These are phyloP conservation scores for Prunus yedoensis DNA, from an alignment of 331 rosid genomes.

Conservation along the genomic window DNA sequence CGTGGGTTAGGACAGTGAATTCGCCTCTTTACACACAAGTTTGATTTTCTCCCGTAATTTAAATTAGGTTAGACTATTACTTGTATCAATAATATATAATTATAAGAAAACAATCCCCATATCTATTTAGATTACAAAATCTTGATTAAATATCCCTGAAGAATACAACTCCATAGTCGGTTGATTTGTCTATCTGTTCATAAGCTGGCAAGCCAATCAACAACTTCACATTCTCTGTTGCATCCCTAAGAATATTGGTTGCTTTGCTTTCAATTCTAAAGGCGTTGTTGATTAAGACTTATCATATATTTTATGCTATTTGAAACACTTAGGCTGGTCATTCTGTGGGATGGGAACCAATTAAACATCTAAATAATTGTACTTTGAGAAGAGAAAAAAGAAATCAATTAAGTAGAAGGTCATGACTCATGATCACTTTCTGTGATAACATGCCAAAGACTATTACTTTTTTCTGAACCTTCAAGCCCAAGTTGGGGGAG, in stretches of 20 bases:
- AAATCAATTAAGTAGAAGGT: not conserved
- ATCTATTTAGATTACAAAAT: too few species aligned
- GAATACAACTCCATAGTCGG: not conserved
- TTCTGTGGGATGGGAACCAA: not conserved
- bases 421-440: not conserved
- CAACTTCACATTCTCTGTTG: conserved; percentile 3
- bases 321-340: not conserved
- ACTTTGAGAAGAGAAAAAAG: not conserved
- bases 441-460: not conserved
- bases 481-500: not conserved
- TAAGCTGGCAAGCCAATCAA: conserved; percentile 9
- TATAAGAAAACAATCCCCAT: too few species aligned
- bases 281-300: not conserved
- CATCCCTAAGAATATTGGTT: conserved; percentile 1
- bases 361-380: not conserved
- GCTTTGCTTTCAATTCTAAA: conserved; percentile 5
- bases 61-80: too few species aligned
- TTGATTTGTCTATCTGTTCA: conserved; percentile 11
- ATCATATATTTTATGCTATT: not conserved
- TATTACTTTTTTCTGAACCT: not conserved
- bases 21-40: too few species aligned
- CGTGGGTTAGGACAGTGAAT: too few species aligned
- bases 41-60: too few species aligned
- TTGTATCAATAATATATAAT: too few species aligned
- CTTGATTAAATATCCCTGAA: too few species aligned